Evolutionary conservation across 305 asterid species (phyloP).

Genomic region (Caryopteris hybrid): DNA sequence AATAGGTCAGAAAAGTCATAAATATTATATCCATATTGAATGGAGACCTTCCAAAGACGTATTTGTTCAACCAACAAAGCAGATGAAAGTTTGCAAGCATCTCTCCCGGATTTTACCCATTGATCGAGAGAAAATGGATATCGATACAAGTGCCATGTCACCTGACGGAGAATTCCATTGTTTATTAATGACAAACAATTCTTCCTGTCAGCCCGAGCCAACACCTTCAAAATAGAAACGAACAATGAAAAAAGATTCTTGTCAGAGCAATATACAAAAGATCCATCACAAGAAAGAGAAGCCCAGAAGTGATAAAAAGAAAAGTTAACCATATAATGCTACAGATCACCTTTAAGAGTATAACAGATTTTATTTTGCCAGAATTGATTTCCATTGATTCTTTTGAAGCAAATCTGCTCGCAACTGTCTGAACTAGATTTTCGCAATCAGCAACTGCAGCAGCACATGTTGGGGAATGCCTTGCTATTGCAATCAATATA

Average conservation of each 20-base stretch:
- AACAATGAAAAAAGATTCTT: neutral
- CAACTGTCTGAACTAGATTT: slow-evolving; percentile 73
- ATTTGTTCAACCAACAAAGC: slow-evolving; percentile 82
- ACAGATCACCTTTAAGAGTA: slow-evolving; percentile 66
- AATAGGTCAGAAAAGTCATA: slow-evolving; percentile 61
- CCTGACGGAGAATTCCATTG: slow-evolving; percentile 58
- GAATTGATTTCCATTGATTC: slow-evolving; percentile 49
- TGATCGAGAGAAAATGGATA: slow-evolving; percentile 54
- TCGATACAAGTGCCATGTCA: slow-evolving; percentile 83
- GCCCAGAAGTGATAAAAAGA: neutral
- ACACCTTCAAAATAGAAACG: slow-evolving; percentile 54
- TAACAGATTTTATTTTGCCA: slow-evolving; percentile 74
- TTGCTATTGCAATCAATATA: slow-evolving; percentile 76
- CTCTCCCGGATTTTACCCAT: slow-evolving; percentile 69
- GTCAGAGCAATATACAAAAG: neutral
- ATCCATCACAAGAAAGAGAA: neutral
- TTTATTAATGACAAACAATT: slow-evolving; percentile 54
- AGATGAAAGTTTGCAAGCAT: slow-evolving; percentile 69
- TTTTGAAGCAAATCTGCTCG: slow-evolving; percentile 50
- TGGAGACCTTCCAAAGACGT: slow-evolving; percentile 78
- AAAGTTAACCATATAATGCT: neutral
- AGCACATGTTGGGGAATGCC: slow-evolving; percentile 93
- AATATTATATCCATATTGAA: slow-evolving; percentile 56
- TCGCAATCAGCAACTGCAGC: slow-evolving; percentile 65
- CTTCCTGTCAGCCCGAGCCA: slow-evolving; percentile 62